Evolutionary conservation across 495 filamentous ascomycete genomes (phyloP).

Genomic region (Xylaria telfairii): DNA sequence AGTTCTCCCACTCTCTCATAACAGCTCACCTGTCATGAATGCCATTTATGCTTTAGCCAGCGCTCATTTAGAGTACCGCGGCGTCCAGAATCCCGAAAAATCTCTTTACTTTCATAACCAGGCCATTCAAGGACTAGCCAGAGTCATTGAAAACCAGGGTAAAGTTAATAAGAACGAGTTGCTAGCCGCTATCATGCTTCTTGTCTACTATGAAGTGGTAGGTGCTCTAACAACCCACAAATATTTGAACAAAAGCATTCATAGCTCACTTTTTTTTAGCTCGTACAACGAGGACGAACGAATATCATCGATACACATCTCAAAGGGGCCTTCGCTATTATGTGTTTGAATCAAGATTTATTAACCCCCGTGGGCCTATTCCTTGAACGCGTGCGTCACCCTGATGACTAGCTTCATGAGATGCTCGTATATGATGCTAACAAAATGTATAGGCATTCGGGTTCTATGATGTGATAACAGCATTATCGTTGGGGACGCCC

Average conservation of each 20-base stretch:
- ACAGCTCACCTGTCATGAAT: slow-evolving; percentile 60
- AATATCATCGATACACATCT: slow-evolving; percentile 66
- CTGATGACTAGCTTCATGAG: not conserved
- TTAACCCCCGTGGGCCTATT: slow-evolving; percentile 60
- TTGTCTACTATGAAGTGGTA: slow-evolving; percentile 70
- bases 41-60: slow-evolving; percentile 64
- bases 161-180: slow-evolving; percentile 61
- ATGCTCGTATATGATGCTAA: slow-evolving; percentile 24
- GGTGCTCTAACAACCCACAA: slow-evolving; percentile 30
- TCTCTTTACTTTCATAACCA: slow-evolving; percentile 64
- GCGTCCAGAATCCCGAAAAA: slow-evolving; percentile 60
- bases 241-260: not conserved
- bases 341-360: slow-evolving; percentile 54
- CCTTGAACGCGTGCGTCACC: slow-evolving; percentile 59
- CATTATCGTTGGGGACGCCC: slow-evolving; percentile 65
- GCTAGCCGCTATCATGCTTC: slow-evolving; percentile 65
- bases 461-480: slow-evolving; percentile 69
- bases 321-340: slow-evolving; percentile 64
- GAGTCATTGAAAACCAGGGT: slow-evolving; percentile 60
- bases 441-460: slow-evolving; percentile 57
- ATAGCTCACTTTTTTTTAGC: slow-evolving; percentile 42
- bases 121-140: slow-evolving; percentile 63
- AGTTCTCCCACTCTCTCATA: slow-evolving; percentile 62
- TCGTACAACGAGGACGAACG: slow-evolving; percentile 63
- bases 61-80: slow-evolving; percentile 65